Base-by-base conservation (phyloP, 2,329 filamentous ascomycete genomes). In the Talaromyces marneffei region DNA sequence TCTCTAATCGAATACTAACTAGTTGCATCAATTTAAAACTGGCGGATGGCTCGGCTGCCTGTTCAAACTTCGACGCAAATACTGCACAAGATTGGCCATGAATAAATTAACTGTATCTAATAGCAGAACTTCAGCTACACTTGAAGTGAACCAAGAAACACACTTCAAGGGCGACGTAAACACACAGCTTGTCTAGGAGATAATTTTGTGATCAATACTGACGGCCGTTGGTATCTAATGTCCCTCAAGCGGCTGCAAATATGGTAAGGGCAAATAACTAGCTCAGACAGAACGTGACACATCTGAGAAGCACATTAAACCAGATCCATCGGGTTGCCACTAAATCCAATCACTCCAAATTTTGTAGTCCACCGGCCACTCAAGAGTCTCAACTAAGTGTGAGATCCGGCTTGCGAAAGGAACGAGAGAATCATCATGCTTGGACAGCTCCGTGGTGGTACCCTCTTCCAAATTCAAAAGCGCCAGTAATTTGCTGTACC, bases 161-260 rank as follows among this genome's bases (percentile, higher is more conserved):
- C 16, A 48, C 44, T 48, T 7, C 3, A 25, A 25, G 39, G 39
- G 39, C 39, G 12, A 42, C 39, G 16, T 12, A 42, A 42, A 40
- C 37, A 54, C 29, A 4, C 52, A 35, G 33, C 52, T n/a, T 54
- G n/a, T 54, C 33, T 54, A 27, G 31, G 18, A 18, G 31, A 54
- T 54, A 54, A 54, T 54, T 37, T 52, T 54, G 18, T 54, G 52
- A 18, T 54, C 31, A 54, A 55, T 55, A 9, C 31, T 55, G 18
- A 55, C 31, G 31, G 39, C 52, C 52, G n/a, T 55, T 55, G 31
- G 33, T 55, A 25, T 55, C 18, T 55, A 9, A 55, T 55, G 12
- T 55, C 4, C 12, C 18, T 55, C 52, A 55, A 39, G 52, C 33
- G 16, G 52, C 18, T 55, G 33, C 18, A 55, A 55, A 55, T 55